A percentile compares a stretch with the other conserved stretches of the same genome.
phyloP scores from a whole-genome alignment of 169 alveolate species.

The Plasmodium gonderi region DNA sequence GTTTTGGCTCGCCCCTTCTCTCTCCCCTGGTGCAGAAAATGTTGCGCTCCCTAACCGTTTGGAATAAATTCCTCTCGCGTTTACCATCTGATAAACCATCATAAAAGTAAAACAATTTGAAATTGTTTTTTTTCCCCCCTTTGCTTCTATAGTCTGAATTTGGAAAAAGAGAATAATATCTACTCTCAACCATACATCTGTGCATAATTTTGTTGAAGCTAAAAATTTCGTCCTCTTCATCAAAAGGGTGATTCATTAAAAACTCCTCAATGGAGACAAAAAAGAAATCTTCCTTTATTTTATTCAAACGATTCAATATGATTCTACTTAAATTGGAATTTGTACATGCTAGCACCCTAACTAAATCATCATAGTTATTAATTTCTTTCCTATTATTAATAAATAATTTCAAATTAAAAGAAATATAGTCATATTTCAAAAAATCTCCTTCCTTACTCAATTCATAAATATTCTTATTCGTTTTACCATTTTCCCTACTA shows the following conservation, averaged over 20 bases:
- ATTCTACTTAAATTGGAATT: constrained; percentile 20
- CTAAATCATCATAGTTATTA: constrained; percentile 14
- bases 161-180: constrained; percentile 5
- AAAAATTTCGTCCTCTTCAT: constrained; percentile 36
- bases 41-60: neutral
- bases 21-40: neutral
- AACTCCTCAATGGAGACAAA: constrained; percentile 19
- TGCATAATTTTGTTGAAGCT: constrained; percentile 14
- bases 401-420: constrained; percentile 43
- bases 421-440: constrained; percentile 33
- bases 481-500: neutral
- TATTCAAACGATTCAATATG: constrained; percentile 7
- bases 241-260: constrained; percentile 20
- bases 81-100: neutral
- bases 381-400: constrained; percentile 61
- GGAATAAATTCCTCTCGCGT: neutral
- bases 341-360: neutral
- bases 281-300: constrained; percentile 1
- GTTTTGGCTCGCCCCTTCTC: neutral
- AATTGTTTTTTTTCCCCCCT: neutral
- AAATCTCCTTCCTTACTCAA: neutral
- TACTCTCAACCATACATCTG: constrained; percentile 24
- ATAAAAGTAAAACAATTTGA: constrained; percentile 10
- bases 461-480: neutral
- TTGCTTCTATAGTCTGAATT: neutral